Evolutionary conservation across 768 basidiomycete genomes (phyloP), one percentile per base, ranked within the genome.

Genomic region (Macrolepiota albuminosa): DNA sequence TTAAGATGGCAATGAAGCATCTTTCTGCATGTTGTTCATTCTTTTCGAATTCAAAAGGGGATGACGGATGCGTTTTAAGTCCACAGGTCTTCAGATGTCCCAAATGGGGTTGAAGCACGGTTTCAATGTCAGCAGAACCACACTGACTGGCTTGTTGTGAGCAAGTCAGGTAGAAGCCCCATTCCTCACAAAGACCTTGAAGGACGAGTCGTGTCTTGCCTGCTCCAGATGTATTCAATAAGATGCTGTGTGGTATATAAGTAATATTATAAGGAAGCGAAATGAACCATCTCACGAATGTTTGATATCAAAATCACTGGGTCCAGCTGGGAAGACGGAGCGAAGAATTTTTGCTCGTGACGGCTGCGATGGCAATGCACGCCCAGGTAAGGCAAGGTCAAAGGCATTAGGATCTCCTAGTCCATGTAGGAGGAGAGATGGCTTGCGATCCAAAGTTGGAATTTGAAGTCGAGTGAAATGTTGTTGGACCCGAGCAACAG

Each of bases 111-210:
- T 54, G 16, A 29, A 57, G 45, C 13, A 48, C 31, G 6, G 9
- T 6, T n/a, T 57, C 46, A 9, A 57, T 21, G 46, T 57, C 56
- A 1, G 34, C 46, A 16, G 56, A 57, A 11, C 56, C 56, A 24
- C 48, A 50, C 11, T 57, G 21, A 9, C 33, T 56, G 13, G n/a
- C 16, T 11, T 18, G 5, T 10, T 36, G 47, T 6, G n/a, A 16
- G 36, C 56, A 56, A 48, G 56, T 56, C 18, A 56, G n/a, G 21
- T 43, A 55, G 33, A 55, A 55, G 9, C 54, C 54, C 40, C 40
- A 55, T 18, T 55, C 31, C 18, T 11, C 9, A 33, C 54, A 55
- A 2, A 55, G 26, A 6, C 54, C 54, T 31, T 55, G 43, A n/a
- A 55, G 54, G 0, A 55, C 16, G 0, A 55, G 54, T 43, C 54